Evolutionary conservation across 1,284 basidiomycete species (phyloP), one percentile per base, ranked within the genome.

Genomic region (Tylopilus sp.): DNA sequence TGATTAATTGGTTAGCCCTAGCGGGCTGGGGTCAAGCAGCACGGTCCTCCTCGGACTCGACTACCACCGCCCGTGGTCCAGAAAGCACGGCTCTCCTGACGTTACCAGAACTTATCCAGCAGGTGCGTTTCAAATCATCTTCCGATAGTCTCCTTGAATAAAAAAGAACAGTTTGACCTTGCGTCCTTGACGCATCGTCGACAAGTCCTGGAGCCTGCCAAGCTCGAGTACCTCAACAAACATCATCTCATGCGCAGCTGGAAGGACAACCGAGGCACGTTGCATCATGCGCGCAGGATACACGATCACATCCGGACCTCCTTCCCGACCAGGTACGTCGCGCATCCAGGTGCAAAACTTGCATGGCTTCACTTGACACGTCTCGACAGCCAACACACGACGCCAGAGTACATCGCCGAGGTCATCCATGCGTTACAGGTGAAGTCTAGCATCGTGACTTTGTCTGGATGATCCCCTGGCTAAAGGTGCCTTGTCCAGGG

Each of bases 1-100:
- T 99, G 6, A 72, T 95, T 33, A 99, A 99, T 67, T 98, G 95
- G 85, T 80, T 98, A 4, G 94, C 90, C 1, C 74, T 98, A 22
- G 88, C 94, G 43, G 96, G 97, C 0, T 98, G 94, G 90, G 94
- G 92, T 39, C 56, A 61, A 20, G 50, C 59, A 0, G 46, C 69
- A 1, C 53, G 61, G 11, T 59, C 67, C 1, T 47, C 61, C 22
- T 48, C 54, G 8, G 52, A 65, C 5, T 51, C 64, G 29, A 53
- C 59, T 5, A 28, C 57, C 39, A 59, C 52, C 44, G 56, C 68
- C 41, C 72, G 73, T 29, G 80, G 81, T 7, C 86, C 85, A 1
- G 82, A 85, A 47, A 88, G 84, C 60, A 88, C 84, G 1, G 72
- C 77, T 3, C 68, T 90, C 10, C 81, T 92, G 78, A 81, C 78